Evolutionary conservation across 345 rosid genomes (phyloP).

Genomic region (Eucalyptus cladocalyx): DNA sequence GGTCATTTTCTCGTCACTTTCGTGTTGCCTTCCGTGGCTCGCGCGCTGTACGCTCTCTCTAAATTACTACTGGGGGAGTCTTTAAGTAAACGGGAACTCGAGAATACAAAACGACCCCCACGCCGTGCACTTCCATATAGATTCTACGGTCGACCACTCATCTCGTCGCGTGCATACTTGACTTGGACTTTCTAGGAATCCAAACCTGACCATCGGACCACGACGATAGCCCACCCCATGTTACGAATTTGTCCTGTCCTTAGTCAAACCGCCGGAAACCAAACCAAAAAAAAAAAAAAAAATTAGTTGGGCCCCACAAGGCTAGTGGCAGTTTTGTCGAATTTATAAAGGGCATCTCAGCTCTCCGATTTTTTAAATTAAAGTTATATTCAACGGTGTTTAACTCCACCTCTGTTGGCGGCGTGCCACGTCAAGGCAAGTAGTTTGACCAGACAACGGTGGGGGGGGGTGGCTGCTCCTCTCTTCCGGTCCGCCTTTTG

Average conservation of each 20-base stretch:
- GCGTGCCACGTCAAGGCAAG: no score
- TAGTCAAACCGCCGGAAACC: neutral
- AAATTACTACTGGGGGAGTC: neutral
- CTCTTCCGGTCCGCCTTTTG: neutral
- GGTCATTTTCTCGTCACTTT: neutral
- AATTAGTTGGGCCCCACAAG: no score
- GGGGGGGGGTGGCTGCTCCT: neutral
- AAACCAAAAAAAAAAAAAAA: rapidly evolving
- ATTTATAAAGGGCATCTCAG: no score
- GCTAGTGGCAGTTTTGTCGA: no score
- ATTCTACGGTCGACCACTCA: neutral
- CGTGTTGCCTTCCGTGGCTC: neutral
- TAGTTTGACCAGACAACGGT: neutral
- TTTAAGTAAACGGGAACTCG: neutral
- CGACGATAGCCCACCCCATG: neutral
- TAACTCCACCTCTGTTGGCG: no score
- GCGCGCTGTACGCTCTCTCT: neutral
- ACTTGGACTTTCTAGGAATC: neutral
- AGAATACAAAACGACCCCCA: neutral
- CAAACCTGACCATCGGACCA: neutral
- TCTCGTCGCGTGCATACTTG: neutral
- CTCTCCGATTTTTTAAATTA: no score
- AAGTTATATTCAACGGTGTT: no score
- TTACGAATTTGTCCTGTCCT: neutral
- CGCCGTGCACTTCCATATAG: neutral